These are phyloP conservation scores for Xylariaceae sp. DNA, from an alignment of 2,329 filamentous ascomycete genomes.

Conservation along the genomic window DNA sequence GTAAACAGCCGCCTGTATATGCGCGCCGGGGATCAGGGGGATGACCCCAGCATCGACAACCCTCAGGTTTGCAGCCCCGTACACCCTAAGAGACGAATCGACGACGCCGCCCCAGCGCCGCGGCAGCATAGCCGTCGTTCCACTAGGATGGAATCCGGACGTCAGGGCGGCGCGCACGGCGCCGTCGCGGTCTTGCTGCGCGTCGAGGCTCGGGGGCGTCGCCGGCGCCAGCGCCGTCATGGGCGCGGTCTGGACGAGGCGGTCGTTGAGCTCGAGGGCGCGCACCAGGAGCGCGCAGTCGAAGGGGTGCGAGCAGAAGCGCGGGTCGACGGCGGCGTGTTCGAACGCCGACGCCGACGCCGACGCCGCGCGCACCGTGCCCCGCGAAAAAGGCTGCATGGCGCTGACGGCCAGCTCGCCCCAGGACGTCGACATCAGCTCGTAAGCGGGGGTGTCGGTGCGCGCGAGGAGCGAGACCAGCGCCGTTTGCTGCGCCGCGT, in stretches of 20 bases:
- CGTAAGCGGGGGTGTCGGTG: conserved; percentile 29
- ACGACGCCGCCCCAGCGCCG: conserved; percentile 48
- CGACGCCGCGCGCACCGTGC: conserved; percentile 44
- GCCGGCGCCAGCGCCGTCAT: conserved; percentile 32
- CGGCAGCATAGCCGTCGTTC: conserved; percentile 50
- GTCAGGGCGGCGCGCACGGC: conserved; percentile 30
- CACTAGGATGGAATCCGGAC: conserved; percentile 48
- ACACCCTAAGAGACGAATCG: conserved; percentile 44
- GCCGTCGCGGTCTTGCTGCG: conserved; percentile 29
- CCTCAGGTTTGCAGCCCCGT: conserved; percentile 47
- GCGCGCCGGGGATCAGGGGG: conserved; percentile 46
- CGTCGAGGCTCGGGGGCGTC: conserved; percentile 12
- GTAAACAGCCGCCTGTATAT: conserved; percentile 35
- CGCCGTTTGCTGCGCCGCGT: conserved; percentile 27
- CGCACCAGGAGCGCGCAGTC: conserved; percentile 39
- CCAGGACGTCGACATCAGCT: conserved; percentile 38
- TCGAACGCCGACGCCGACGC: conserved; percentile 35
- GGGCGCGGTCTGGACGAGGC: conserved; percentile 29
- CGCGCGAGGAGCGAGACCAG: conserved; percentile 29
- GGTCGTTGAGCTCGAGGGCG: conserved; percentile 31
- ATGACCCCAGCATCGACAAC: conserved; percentile 50
- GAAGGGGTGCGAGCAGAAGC: conserved; percentile 47
- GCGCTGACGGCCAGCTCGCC: conserved; percentile 36
- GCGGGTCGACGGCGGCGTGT: conserved; percentile 44
- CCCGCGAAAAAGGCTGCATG: conserved; percentile 49